Evolutionary conservation across 257 asterid species (phyloP), one percentile per base, ranked within the genome.

Genomic region (Capsicum chinense): DNA sequence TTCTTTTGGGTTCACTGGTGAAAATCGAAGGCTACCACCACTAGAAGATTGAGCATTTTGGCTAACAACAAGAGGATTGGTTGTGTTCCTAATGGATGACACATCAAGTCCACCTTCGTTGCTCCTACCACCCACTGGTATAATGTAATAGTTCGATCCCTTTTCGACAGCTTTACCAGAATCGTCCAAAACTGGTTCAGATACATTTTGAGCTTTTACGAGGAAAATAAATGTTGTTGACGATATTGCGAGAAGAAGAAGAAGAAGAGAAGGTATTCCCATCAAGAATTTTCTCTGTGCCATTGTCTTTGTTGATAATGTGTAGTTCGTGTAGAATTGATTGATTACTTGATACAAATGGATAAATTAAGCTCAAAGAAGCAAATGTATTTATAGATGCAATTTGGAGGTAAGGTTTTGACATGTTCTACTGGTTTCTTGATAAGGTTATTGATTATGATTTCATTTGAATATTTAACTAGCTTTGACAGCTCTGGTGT

Each of bases 171-270:
- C 14, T 50, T 74, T 74, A 74, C 81, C 81, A 6, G 81, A 48
- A 12, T 0, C 58, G 57, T 74, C 81, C 14, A 74, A 12, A 17
- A 70, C 37, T 4, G 57, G 16, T 70, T 70, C 79, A 17, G 79
- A 44, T 5, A 57, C 71, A 9, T 50, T 52, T 74, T 74, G 81
- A 74, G 81, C 62, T 74, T 74, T 21, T 6, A 50, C 62, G 6
- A 21, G 81, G 42, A 3, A 50, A 7, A 50, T 12, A 13, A 3
- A 74, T 15, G 7, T 50, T 50, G 62, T 50, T 74, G 62, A 74
- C 47, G 19, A 12, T 70, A 63, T 16, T 48, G 80, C 13, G 6
- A 64, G 16, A 64, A 63, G 70, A 10, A 26, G 37, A 26, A 44
- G 48, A 21, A 47, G 4, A 64, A 66, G 73, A 66, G 50, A 50